Base-by-base conservation (phyloP, 805 yeast species). In the Starmera quercuum region DNA sequence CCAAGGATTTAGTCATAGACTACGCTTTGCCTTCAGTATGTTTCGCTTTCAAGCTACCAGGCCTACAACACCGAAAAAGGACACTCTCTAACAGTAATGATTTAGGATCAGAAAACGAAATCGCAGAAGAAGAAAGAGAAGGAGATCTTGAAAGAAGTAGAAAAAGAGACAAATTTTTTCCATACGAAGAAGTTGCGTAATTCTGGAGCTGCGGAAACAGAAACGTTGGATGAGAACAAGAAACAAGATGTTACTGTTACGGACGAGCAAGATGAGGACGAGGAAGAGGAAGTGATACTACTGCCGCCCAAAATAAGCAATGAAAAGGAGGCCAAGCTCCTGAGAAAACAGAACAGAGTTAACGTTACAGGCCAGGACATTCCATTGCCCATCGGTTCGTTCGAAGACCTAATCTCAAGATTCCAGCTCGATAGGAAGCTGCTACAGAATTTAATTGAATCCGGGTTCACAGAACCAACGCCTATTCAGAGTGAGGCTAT, bases 401-500 rank as follows among this genome's bases (percentile, higher is more conserved):
- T 92, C 54, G 80, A 80, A 42, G 96, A 90, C 53, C 64, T 92
- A 36, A 68, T 73, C 3, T 57, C 73, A 2, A 66, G 95, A 35
- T 87, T 79, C 58, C 64, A 75, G 28, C 59, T 92, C 22, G 78
- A 81, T 49, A 65, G 64, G 39, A 56, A 61, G 15, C 42, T 64
- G 26, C 59, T 86, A 20, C 58, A 66, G 19, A 88, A 87, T 49
- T 60, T 90, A 40, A 64, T 78, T 15, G 72, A 73, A 9, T 72
- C 79, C 30, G 82, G 77, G 33, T 88, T 88, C 51, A 71, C 77
- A 1, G 83, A 78, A 41, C 97, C 98, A 6, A 90, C 98, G 0
- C 79, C 97, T 4, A 84, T 92, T 47, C 99, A 92, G 60, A 73
- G 86, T 40, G 97, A 92, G 56, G 76, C 87, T 2, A 78, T 92